These are phyloP conservation scores for Murraya koenigii DNA, from an alignment of 345 rosid species.

Conservation along the genomic window DNA sequence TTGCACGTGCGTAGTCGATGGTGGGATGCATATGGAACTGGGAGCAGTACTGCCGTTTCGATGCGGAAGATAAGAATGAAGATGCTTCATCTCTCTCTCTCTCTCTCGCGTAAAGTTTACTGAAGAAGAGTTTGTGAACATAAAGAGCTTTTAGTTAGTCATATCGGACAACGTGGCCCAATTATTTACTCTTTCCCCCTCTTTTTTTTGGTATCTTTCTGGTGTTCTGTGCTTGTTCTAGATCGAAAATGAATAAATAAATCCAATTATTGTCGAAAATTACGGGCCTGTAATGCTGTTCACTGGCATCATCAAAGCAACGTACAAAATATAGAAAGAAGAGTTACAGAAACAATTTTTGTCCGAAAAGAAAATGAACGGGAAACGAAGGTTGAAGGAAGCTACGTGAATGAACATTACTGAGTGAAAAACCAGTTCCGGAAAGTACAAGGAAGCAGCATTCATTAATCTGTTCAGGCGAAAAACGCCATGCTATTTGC, in stretches of 20 bases:
- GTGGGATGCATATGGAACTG: not conserved
- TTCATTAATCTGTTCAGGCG: not conserved
- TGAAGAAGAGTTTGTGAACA: not conserved
- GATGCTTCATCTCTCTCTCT: not conserved
- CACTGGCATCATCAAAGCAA: not conserved
- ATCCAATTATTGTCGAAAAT: not conserved
- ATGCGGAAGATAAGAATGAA: not conserved
- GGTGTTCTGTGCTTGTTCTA: not conserved
- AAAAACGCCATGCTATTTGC: not conserved
- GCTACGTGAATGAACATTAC: not conserved
- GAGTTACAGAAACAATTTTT: not conserved
- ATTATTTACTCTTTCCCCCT: not conserved
- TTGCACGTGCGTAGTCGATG: conserved; percentile 14
- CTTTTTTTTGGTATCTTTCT: not conserved
- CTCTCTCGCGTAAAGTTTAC: no score
- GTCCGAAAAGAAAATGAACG: not conserved
- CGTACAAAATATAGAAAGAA: not conserved
- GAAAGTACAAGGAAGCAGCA: not conserved
- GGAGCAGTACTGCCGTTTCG: not conserved
- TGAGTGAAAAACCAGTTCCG: not conserved
- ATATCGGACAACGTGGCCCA: no score
- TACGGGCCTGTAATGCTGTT: not conserved
- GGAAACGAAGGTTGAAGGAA: conserved; percentile 12
- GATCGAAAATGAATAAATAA: not conserved
- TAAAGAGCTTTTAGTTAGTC: not conserved